Percentiles rank a stretch among this genome's conserved stretches.
Evolutionary conservation across 768 basidiomycete species (phyloP).

Genomic region (Termitomyces sp.): DNA sequence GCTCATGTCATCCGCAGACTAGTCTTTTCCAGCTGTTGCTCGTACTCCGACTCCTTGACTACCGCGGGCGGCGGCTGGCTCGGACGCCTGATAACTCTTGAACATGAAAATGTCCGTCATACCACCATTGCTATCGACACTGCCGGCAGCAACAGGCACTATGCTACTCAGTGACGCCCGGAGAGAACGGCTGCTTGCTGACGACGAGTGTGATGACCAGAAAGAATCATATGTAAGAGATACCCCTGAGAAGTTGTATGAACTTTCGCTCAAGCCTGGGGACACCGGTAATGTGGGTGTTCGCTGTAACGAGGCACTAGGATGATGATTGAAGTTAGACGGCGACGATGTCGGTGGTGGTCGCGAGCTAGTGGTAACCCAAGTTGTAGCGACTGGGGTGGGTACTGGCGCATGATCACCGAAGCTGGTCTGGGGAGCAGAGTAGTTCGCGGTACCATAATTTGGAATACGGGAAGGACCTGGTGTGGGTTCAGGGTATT

Average conservation of each 20-base stretch:
- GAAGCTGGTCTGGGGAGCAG: neutral
- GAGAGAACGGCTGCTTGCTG: slow-evolving; percentile 15
- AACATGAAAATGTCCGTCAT: neutral
- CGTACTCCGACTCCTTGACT: neutral
- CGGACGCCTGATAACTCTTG: neutral
- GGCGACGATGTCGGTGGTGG: slow-evolving; percentile 4
- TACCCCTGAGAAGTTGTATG: slow-evolving; percentile 23
- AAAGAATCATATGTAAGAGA: slow-evolving; percentile 57
- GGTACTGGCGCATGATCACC: neutral
- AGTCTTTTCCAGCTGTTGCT: slow-evolving; percentile 5
- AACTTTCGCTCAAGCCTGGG: slow-evolving; percentile 11
- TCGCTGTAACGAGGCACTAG: slow-evolving; percentile 5
- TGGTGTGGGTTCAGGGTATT: slow-evolving; percentile 1
- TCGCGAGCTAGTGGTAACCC: slow-evolving; percentile 2
- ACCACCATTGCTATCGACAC: neutral
- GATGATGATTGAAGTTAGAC: slow-evolving; percentile 8
- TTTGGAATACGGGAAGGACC: neutral
- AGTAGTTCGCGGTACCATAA: neutral
- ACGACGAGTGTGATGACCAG: slow-evolving; percentile 48
- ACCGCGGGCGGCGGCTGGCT: neutral
- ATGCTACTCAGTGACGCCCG: slow-evolving; percentile 10
- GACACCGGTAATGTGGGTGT: slow-evolving; percentile 8
- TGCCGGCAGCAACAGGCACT: neutral
- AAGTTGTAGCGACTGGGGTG: slow-evolving; percentile 3
- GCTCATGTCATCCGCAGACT: neutral